Percentiles rank a stretch among this genome's conserved stretches.
Conservation (phyloP, 2,329 filamentous ascomycete species). For the Aspergillus puulaauensis region DNA sequence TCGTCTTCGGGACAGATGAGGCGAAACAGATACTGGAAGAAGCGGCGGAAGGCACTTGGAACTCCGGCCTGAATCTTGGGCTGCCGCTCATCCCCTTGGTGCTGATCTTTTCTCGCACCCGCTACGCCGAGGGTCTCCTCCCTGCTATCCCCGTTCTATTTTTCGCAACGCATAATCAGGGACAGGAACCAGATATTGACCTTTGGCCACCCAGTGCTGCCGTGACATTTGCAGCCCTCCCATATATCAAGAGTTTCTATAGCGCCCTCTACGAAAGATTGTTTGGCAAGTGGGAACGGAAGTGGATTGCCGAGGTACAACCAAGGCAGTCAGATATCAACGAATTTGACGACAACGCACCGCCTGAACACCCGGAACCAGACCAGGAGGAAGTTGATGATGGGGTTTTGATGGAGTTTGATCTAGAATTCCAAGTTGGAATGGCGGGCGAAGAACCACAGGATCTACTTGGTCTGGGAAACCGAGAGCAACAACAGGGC, state of each 20-base stretch:
- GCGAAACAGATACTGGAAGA: slow-evolving; percentile 54
- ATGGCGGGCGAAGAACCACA: slow-evolving; percentile 41
- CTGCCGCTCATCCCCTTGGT: slow-evolving; percentile 67
- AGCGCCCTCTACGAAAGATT: slow-evolving; percentile 60
- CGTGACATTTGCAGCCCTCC: slow-evolving; percentile 64
- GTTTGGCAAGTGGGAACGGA: slow-evolving; percentile 58
- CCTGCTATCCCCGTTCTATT: slow-evolving; percentile 62
- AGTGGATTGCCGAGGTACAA: slow-evolving; percentile 64
- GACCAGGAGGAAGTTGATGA: slow-evolving; percentile 26
- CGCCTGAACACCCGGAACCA: slow-evolving; percentile 35
- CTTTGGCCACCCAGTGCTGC: slow-evolving; percentile 67
- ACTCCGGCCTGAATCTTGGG: slow-evolving; percentile 57
- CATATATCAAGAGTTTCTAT: slow-evolving; percentile 65
- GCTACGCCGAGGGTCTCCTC: slow-evolving; percentile 62
- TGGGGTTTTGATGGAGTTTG: slow-evolving; percentile 49
- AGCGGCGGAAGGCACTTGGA: slow-evolving; percentile 37
- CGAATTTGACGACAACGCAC: slow-evolving; percentile 33
- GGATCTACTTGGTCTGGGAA: slow-evolving; percentile 27
- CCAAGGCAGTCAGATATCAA: slow-evolving; percentile 51
- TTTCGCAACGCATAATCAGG: slow-evolving; percentile 49
- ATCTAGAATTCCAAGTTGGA: slow-evolving; percentile 52
- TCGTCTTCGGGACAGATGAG: slow-evolving; percentile 66
- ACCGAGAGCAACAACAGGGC: slow-evolving; percentile 21
- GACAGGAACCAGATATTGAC: slow-evolving; percentile 51
- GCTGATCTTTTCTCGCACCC: slow-evolving; percentile 66